Percentiles rank a stretch among this genome's conserved stretches.
These are phyloP conservation scores for Juglanconis oblonga DNA, from an alignment of 2,329 filamentous ascomycete species.

Conservation along the genomic window DNA sequence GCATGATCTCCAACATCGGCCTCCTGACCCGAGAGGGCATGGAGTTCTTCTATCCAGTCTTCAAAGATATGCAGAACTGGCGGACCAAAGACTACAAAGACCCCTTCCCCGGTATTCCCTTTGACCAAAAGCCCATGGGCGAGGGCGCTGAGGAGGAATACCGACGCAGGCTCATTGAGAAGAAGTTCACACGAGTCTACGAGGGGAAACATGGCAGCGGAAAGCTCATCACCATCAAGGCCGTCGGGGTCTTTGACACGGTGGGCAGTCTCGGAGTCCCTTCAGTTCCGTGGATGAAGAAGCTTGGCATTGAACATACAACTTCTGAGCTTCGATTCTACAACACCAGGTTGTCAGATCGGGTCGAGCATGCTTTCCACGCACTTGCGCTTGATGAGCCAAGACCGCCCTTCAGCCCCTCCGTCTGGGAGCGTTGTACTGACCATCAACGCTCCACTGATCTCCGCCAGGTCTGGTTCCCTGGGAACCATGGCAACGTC, in stretches of 20 bases:
- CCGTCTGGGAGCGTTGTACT: conserved; percentile 49
- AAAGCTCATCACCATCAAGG: conserved; percentile 44
- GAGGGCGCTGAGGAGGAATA: conserved; percentile 39
- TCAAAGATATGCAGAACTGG: conserved; percentile 56
- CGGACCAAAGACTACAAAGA: conserved; percentile 42
- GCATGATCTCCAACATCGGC: conserved; percentile 49
- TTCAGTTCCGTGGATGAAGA: conserved; percentile 41
- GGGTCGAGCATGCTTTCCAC: conserved; percentile 57
- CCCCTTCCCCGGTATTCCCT: conserved; percentile 44
- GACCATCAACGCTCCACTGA: conserved; percentile 38
- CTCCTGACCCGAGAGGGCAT: conserved; percentile 52
- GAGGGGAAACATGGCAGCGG: conserved; percentile 32
- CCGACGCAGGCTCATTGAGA: conserved; percentile 40
- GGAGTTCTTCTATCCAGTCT: conserved; percentile 53
- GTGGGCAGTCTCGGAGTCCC: conserved; percentile 48
- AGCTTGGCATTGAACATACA: conserved; percentile 41
- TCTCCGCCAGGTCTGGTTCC: conserved; percentile 61
- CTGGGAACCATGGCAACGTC: conserved; percentile 68
- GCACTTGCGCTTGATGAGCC: conserved; percentile 58
- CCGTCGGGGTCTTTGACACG: conserved; percentile 51
- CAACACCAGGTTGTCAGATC: conserved; percentile 50
- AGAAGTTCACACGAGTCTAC: conserved; percentile 39
- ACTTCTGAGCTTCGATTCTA: conserved; percentile 49
- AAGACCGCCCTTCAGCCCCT: conserved; percentile 51
- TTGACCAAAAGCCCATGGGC: conserved; percentile 47